Conservation (phyloP, 192 early-diverging fungal species). For the Tieghemiomyces parasiticus region DNA sequence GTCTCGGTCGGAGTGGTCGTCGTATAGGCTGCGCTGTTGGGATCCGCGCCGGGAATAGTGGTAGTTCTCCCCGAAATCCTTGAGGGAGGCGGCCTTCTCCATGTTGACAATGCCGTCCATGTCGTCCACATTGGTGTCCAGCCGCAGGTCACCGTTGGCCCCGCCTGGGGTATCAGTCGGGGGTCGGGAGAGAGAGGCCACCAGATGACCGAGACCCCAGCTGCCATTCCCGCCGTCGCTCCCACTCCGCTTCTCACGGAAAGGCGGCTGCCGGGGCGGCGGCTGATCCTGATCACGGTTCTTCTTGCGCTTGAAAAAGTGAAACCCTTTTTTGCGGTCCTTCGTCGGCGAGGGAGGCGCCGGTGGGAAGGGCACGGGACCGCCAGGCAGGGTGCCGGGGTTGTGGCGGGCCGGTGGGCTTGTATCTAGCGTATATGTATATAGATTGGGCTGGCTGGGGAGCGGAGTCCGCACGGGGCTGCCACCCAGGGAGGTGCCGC, state of each 20-base stretch:
- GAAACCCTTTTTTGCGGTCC: slow-evolving; percentile 9
- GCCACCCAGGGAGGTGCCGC: too few species aligned
- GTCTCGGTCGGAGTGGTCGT: not conserved
- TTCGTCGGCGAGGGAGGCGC: not conserved
- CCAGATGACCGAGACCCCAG: slow-evolving; percentile 8
- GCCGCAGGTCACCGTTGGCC: not conserved
- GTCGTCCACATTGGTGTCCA: slow-evolving; percentile 21
- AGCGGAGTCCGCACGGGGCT: too few species aligned
- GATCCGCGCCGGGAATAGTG: not conserved
- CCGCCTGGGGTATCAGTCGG: not conserved
- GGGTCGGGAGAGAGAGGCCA: slow-evolving; percentile 2
- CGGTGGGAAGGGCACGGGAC: too few species aligned
- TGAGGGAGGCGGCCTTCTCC: slow-evolving; percentile 13
- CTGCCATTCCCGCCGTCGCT: slow-evolving; percentile 2
- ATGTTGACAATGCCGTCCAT: slow-evolving; percentile 32
- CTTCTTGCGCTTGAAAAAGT: slow-evolving; percentile 7
- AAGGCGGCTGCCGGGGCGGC: not conserved
- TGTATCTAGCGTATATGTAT: too few species aligned
- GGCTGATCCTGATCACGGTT: slow-evolving; percentile 6
- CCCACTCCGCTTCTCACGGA: slow-evolving; percentile 6
- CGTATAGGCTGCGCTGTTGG: not conserved
- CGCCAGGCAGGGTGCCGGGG: too few species aligned
- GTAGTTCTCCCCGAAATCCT: not conserved
- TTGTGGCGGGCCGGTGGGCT: too few species aligned
- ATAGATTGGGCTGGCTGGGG: too few species aligned